Evolutionary conservation across 345 rosid genomes (phyloP).

Genomic region (Eucalyptus lansdowneana): DNA sequence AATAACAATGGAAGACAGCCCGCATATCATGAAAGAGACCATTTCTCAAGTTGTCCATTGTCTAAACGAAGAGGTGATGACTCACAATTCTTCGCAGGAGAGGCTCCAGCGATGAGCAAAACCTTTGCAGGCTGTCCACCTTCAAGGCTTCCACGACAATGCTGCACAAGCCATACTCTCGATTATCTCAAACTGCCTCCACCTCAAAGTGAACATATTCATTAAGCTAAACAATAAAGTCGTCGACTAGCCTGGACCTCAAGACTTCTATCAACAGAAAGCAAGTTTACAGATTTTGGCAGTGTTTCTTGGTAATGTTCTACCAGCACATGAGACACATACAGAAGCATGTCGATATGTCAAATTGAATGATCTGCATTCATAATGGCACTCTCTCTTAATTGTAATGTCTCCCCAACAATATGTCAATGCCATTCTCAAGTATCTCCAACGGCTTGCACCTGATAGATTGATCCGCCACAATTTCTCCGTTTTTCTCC

Average conservation of each 20-base stretch:
- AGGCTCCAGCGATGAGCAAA: conserved; percentile 94
- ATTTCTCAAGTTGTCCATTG: not conserved
- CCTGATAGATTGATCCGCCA: not conserved
- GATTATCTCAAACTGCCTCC: not conserved
- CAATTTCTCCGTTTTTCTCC: not conserved
- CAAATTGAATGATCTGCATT: not conserved
- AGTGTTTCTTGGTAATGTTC: not conserved
- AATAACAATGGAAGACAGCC: not conserved
- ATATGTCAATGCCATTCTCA: not conserved
- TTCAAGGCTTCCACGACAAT: conserved; percentile 93
- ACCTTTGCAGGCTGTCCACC: conserved; percentile 83
- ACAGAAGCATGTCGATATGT: not conserved
- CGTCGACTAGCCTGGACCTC: not conserved
- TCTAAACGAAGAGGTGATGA: not conserved
- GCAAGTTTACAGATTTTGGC: not conserved
- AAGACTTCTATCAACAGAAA: not conserved
- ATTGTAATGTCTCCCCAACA: not conserved
- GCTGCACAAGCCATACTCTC: conserved; percentile 30
- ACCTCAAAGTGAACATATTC: not conserved
- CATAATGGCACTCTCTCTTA: not conserved
- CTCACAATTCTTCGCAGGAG: conserved; percentile 86
- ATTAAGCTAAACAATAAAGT: not conserved
- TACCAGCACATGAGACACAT: not conserved
- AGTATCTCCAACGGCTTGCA: not conserved
- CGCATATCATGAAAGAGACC: not conserved